A percentile compares a stretch with the other conserved stretches of the same genome.
phyloP scores from a whole-genome alignment of 108 stramenopile genomes.

The Fragilaria radians region DNA sequence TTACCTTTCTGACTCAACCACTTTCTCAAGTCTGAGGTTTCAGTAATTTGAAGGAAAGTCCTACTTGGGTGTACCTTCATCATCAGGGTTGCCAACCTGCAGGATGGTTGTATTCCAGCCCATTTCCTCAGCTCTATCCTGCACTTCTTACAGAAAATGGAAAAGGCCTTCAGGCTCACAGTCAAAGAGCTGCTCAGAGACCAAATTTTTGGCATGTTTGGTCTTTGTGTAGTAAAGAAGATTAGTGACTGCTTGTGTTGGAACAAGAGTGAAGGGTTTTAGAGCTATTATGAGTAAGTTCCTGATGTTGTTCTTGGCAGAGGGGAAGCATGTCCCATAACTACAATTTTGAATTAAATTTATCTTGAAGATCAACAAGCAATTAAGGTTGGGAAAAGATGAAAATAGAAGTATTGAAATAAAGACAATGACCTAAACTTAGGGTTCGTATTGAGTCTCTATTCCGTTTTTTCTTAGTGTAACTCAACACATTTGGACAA shows the following conservation, averaged over 20 bases:
- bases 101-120: not conserved
- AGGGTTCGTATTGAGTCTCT: no score
- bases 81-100: not conserved
- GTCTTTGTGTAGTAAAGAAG: not conserved
- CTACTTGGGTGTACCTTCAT: not conserved
- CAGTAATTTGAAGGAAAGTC: conserved; percentile 4
- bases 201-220: not conserved
- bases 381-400: no score
- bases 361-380: no score
- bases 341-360: no score
- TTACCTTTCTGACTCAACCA: not conserved
- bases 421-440: no score
- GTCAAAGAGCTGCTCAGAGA: not conserved
- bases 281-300: no score
- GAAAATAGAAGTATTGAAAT: no score
- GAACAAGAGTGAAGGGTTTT: no score
- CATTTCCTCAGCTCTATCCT: not conserved
- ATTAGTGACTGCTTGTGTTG: not conserved
- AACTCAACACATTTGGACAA: no score
- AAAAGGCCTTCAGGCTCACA: conserved; percentile 3
- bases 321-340: no score
- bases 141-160: not conserved
- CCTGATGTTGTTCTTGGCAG: no score
- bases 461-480: no score
- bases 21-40: not conserved